These are phyloP conservation scores for Ramaria rubella DNA, from an alignment of 768 basidiomycete genomes.

Conservation along the genomic window DNA sequence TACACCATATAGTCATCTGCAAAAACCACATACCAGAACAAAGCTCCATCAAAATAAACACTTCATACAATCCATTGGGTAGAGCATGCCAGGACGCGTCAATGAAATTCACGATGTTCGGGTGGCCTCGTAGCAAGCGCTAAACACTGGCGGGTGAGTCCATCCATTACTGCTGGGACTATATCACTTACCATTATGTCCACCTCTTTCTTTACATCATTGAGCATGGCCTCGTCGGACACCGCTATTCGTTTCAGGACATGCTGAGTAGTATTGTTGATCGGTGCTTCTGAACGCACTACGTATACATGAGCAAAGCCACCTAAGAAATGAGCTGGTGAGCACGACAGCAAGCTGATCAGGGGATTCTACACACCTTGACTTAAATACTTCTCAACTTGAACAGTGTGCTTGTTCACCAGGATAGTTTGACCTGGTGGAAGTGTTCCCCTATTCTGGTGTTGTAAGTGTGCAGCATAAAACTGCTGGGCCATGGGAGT, in stretches of 20 bases:
- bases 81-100: conserved; percentile 89
- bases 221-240: conserved; percentile 79
- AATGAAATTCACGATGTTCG: conserved; percentile 93
- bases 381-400: conserved; percentile 90
- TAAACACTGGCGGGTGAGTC: no score
- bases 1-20: not conserved
- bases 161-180: no score
- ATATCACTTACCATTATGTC: conserved; percentile 94
- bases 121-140: conserved; percentile 87
- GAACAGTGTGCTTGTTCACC: conserved; percentile 85
- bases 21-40: conserved; percentile 60
- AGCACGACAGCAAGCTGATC: not conserved
- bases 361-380: conserved; percentile 56
- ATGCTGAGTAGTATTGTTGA: conserved; percentile 89
- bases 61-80: conserved; percentile 81
- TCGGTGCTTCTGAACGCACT: conserved; percentile 76
- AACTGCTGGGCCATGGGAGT: conserved; percentile 6
- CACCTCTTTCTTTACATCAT: conserved; percentile 95
- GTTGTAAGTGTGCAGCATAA: not conserved
- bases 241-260: conserved; percentile 97
- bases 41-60: conserved; percentile 99
- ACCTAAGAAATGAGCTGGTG: conserved; percentile 42
- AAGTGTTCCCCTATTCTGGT: conserved; percentile 2
- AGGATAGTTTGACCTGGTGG: conserved; percentile 76
- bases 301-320: conserved; percentile 99